Evolutionary conservation across 495 filamentous ascomycete species (phyloP).

Genomic region (Margaritispora aquatica): DNA sequence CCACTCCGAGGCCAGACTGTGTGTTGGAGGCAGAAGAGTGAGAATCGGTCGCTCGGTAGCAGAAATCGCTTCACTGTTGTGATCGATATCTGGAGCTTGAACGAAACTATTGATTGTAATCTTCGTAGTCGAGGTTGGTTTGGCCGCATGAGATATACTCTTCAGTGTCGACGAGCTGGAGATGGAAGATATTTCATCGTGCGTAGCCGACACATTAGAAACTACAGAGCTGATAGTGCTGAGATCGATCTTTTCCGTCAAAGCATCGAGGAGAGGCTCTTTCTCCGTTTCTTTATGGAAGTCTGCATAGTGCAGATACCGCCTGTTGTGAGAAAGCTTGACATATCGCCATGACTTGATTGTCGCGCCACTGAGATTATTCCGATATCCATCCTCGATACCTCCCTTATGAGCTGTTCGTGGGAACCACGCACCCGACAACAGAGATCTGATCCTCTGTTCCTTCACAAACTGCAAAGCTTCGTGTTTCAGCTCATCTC

Average conservation of each 20-base stretch:
- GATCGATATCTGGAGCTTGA: slow-evolving; percentile 18
- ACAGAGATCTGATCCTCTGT: slow-evolving; percentile 86
- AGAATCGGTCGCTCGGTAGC: slow-evolving; percentile 53
- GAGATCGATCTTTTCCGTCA: slow-evolving; percentile 84
- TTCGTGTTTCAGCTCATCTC: slow-evolving; percentile 89
- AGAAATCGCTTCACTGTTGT: neutral
- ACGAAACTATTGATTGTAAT: slow-evolving; percentile 84
- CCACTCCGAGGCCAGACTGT: slow-evolving; percentile 90
- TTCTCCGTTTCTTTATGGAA: slow-evolving; percentile 60
- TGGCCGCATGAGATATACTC: slow-evolving; percentile 26
- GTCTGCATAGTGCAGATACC: slow-evolving; percentile 87
- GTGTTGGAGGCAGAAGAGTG: slow-evolving; percentile 72
- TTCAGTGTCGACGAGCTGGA: slow-evolving; percentile 48
- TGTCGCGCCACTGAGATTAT: slow-evolving; percentile 24
- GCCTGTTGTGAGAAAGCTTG: slow-evolving; percentile 84
- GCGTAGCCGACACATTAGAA: slow-evolving; percentile 70
- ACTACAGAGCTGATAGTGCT: slow-evolving; percentile 86
- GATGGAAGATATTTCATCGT: slow-evolving; percentile 20
- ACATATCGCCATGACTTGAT: slow-evolving; percentile 66
- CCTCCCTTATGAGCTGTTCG: slow-evolving; percentile 34
- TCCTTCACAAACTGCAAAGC: slow-evolving; percentile 94
- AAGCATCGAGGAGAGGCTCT: slow-evolving; percentile 65
- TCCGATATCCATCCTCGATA: slow-evolving; percentile 29
- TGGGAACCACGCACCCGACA: slow-evolving; percentile 88
- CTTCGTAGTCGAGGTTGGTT: slow-evolving; percentile 60